Base-by-base conservation (phyloP, 331 rosid genomes). In the Pyrus hybrid region DNA sequence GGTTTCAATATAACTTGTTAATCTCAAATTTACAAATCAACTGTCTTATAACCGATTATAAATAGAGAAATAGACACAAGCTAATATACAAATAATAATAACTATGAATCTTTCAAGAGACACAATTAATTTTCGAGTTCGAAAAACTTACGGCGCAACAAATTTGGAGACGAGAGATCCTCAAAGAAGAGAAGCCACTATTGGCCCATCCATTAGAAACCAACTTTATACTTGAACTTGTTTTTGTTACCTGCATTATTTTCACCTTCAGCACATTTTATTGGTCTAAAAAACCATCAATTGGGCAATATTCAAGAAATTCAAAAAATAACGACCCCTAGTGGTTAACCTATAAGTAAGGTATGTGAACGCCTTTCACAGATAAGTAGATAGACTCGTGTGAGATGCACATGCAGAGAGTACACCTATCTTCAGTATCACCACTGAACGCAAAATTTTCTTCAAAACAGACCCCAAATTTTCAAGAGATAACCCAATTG, bases 151-250 rank as follows among this genome's bases (percentile, higher is more conserved):
- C 91, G 4, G 86, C 77, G 61, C 72, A 83, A 20, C 83, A 79
- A 53, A 90, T 76, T 56, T 77, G 86, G 60, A 86, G 80, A 47
- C 82, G 75, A 13, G 85, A 81, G 62, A 83, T 79, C 71, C 83
- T 86, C 67, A 85, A 58, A 67, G 87, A 85, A 43, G 84, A 82
- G 67, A 80, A 81, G 21, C 72, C 72, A 21, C 47, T 71, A 63
- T 73, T 82, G 3, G 35, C 26, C 87, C 85, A 82, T 67, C 83
- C 84, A 49, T 65, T 63, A 71, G 80, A 81, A 65, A 71, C 70
- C 63, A 79, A 41, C 13, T 80, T 70, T 23, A 70, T 47, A 64
- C 73, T 71, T 25, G 69, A 74, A 63, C 49, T 20, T 37, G 74
- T 62, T 35, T 16, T 72, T 29, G 47, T 69, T 8, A 74, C 64